Evolutionary conservation across 495 filamentous ascomycete genomes (phyloP).

Genomic region (Xeromyces bisporus): DNA sequence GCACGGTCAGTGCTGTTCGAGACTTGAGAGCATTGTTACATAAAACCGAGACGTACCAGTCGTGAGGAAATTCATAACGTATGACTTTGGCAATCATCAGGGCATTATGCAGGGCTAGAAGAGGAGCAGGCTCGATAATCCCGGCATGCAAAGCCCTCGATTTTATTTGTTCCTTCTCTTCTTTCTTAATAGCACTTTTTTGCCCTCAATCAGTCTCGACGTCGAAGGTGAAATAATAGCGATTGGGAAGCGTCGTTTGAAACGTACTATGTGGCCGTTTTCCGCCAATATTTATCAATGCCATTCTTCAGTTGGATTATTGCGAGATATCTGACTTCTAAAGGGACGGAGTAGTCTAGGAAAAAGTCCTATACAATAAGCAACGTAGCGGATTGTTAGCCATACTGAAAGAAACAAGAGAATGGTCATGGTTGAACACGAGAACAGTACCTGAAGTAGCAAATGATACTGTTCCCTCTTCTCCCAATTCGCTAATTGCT

Average conservation of each 20-base stretch:
- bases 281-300: constrained; percentile 86
- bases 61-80: constrained; percentile 70
- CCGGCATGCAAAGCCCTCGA: constrained; percentile 52
- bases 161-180: constrained; percentile 61
- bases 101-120: constrained; percentile 71
- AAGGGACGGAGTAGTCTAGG: constrained; percentile 55
- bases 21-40: too few relatives aligned
- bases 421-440: background rate
- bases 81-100: constrained; percentile 76
- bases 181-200: constrained; percentile 47
- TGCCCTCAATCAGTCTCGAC: background rate
- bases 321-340: constrained; percentile 67
- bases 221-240: too few relatives aligned
- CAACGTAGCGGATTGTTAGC: constrained; percentile 1
- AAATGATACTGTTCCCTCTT: constrained; percentile 54
- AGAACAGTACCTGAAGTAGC: constrained; percentile 47
- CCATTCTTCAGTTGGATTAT: constrained; percentile 93
- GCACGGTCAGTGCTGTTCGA: too few relatives aligned
- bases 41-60: constrained; percentile 57
- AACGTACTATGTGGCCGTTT: constrained; percentile 44
- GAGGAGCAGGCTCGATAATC: constrained; percentile 51
- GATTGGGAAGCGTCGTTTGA: too few relatives aligned
- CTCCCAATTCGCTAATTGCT: constrained; percentile 82
- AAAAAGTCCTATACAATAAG: constrained; percentile 49
- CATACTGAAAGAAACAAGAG: constrained; percentile 1